Base-by-base conservation (phyloP, 768 basidiomycete genomes). In the Sutorius australiensis region DNA sequence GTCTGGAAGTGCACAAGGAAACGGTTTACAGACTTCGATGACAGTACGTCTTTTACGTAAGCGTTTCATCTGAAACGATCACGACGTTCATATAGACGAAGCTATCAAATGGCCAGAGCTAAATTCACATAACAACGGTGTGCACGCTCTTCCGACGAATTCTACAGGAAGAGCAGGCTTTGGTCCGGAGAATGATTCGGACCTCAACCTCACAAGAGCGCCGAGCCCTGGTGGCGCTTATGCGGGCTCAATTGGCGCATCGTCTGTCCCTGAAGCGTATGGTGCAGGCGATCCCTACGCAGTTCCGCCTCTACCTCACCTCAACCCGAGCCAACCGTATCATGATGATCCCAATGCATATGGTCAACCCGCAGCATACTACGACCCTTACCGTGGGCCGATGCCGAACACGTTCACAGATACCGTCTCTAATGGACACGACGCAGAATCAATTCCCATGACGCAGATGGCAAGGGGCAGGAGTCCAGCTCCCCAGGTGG, bases 41-140 rank as follows among this genome's bases (percentile, higher is more conserved):
- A 89, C 72, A 83, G 90, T 90, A 68, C 61, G 87, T 80, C 36
- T 28, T 47, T 58, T 52, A 59, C 46, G 31, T 54, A 53, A 60
- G 1, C 19, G 51, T 55, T 56, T 52, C 56, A 55, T 43, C 11
- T 14, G 7, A 13, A 39, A 19, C 55, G 46, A 56, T 48, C 47
- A 9, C 24, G 48, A 30, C 19, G 13, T 56, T 36, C 33, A 36
- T 40, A 42, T 64, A 90, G 88, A 78, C 61, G 88, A 90, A 70
- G 87, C 87, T 17, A 93, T 93, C 71, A 92, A 92, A 71, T 93
- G 91, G 91, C 91, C 91, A 3, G 91, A 93, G 62, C 78, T 92
- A 34, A 89, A 91, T 67, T 70, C 80, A 2, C 88, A 89, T 58
- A 77, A 71, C 31, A 48, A 39, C 27, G 81, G 82, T 56, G 74